Conservation (phyloP, 2,329 filamentous ascomycete species). For the Aspergillus uvarum region DNA sequence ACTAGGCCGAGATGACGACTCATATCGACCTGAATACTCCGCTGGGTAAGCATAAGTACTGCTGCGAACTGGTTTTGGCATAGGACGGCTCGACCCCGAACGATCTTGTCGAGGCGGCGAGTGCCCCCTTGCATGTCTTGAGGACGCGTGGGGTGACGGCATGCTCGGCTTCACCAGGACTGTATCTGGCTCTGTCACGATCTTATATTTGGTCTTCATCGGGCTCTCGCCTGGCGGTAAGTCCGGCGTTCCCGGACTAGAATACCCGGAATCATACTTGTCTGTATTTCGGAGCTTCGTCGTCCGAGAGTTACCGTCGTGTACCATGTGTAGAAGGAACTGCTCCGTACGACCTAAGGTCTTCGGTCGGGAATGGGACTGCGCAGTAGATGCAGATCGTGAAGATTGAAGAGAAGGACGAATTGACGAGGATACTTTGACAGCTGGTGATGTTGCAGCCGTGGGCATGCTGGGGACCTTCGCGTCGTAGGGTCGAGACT, state of each 20-base stretch:
- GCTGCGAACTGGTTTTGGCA: slow-evolving; percentile 28
- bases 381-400: slow-evolving; percentile 33
- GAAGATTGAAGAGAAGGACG: slow-evolving; percentile 33
- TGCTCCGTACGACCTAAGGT: slow-evolving; percentile 27
- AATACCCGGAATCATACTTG: slow-evolving; percentile 47
- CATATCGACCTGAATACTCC: slow-evolving; percentile 25
- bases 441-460: slow-evolving; percentile 33
- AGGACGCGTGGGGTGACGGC: slow-evolving; percentile 20
- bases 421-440: slow-evolving; percentile 29
- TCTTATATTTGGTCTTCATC: slow-evolving; percentile 36
- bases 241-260: slow-evolving; percentile 46
- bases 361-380: slow-evolving; percentile 29
- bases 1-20: slow-evolving; percentile 22
- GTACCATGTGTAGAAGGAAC: slow-evolving; percentile 29
- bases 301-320: slow-evolving; percentile 30
- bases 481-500: slow-evolving; percentile 21
- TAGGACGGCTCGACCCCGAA: slow-evolving; percentile 15
- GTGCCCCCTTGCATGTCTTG: slow-evolving; percentile 28
- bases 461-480: slow-evolving; percentile 39
- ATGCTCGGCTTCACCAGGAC: slow-evolving; percentile 29
- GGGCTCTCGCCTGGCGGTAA: slow-evolving; percentile 34
- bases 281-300: slow-evolving; percentile 39
- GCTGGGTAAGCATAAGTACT: slow-evolving; percentile 28
- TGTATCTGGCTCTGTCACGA: slow-evolving; percentile 29
- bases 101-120: slow-evolving; percentile 32